phyloP scores from a whole-genome alignment of 2,329 filamentous ascomycete species.

The Stagonosporopsis tanaceti region DNA sequence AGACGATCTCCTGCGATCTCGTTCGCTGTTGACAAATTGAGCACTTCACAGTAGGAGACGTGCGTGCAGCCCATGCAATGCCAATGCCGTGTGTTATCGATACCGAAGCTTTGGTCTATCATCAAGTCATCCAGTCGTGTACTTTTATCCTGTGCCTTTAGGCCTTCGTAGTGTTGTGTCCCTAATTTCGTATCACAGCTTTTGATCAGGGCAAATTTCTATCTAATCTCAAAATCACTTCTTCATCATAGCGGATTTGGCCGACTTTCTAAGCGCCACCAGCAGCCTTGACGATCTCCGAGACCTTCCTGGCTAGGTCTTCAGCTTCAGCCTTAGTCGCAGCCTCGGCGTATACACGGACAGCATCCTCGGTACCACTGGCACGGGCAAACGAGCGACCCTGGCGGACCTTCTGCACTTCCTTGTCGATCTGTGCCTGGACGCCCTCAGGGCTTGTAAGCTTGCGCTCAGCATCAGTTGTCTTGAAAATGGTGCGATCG shows the following conservation, averaged over 20 bases:
- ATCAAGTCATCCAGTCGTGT: slow-evolving; percentile 24
- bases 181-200: background rate
- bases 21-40: background rate
- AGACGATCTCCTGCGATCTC: background rate
- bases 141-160: background rate
- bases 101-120: slow-evolving; percentile 35
- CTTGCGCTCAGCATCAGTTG: slow-evolving; percentile 89
- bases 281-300: slow-evolving; percentile 69
- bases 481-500: slow-evolving; percentile 88
- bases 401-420: slow-evolving; percentile 89
- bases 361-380: slow-evolving; percentile 94
- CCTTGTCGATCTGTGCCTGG: slow-evolving; percentile 85
- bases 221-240: slow-evolving; percentile 10
- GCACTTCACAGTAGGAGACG: background rate
- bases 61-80: slow-evolving; percentile 1
- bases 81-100: slow-evolving; percentile 15
- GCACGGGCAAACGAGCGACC: slow-evolving; percentile 91
- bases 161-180: slow-evolving; percentile 1
- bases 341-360: slow-evolving; percentile 95
- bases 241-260: slow-evolving; percentile 14
- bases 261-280: slow-evolving; percentile 32
- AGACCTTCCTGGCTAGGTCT: slow-evolving; percentile 85
- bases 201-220: background rate
- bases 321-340: slow-evolving; percentile 88
- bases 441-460: slow-evolving; percentile 80